These are phyloP conservation scores for Alternaria hordeiaustralica DNA, from an alignment of 2,329 filamentous ascomycete genomes.

Conservation along the genomic window DNA sequence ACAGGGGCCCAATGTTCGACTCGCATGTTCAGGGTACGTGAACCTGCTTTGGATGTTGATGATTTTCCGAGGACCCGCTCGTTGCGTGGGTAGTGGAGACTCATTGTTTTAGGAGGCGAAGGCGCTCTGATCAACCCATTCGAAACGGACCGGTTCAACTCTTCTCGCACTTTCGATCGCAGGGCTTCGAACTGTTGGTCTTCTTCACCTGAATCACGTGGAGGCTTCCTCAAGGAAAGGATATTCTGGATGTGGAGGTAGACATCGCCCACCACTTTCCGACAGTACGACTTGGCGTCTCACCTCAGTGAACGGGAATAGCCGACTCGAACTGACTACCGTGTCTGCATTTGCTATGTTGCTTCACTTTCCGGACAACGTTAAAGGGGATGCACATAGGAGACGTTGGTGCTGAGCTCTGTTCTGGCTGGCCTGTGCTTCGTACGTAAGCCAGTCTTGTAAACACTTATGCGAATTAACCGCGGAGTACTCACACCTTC, in stretches of 20 bases:
- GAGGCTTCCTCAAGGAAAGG: not conserved
- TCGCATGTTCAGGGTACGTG: not conserved
- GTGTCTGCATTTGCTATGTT: not conserved
- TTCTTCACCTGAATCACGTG: not conserved
- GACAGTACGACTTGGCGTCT: not conserved
- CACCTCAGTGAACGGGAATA: not conserved
- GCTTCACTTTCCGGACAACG: not conserved
- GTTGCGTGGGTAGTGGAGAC: not conserved
- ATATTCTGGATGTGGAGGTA: not conserved
- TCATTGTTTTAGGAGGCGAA: not conserved
- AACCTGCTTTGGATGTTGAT: not conserved
- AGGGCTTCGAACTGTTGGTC: not conserved
- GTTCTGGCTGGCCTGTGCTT: too few relatives aligned
- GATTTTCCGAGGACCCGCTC: not conserved
- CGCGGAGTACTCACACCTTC: not conserved
- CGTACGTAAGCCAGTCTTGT: too few relatives aligned
- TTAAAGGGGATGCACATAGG: not conserved
- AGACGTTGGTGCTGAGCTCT: not conserved
- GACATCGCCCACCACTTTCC: not conserved
- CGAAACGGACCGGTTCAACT: not conserved
- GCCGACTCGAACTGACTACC: not conserved
- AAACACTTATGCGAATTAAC: too few relatives aligned
- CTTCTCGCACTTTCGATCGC: not conserved
- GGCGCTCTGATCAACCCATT: not conserved
- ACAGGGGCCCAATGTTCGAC: not conserved